Conservation (phyloP, 768 basidiomycete species). For the Boletellus ananiceps region DNA sequence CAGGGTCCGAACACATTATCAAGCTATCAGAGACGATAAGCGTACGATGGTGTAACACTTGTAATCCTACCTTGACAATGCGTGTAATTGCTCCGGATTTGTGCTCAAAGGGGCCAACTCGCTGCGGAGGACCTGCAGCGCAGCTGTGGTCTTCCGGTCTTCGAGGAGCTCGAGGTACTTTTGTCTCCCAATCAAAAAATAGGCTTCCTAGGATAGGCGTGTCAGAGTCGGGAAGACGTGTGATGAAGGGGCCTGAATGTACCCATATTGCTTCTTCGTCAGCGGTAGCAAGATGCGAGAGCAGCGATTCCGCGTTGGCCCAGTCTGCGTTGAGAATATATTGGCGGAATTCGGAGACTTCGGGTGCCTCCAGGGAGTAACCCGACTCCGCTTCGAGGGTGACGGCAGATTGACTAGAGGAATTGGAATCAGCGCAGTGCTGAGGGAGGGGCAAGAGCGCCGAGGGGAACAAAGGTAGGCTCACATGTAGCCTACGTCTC, state of each 20-base stretch:
- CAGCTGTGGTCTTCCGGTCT: slow-evolving; percentile 69
- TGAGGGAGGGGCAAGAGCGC: slow-evolving; percentile 6
- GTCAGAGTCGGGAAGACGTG: slow-evolving; percentile 16
- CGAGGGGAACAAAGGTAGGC: slow-evolving; percentile 22
- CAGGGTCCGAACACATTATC: slow-evolving; percentile 87
- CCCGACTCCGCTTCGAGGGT: slow-evolving; percentile 92
- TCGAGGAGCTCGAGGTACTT: slow-evolving; percentile 95
- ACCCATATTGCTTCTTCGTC: slow-evolving; percentile 71
- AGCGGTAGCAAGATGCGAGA: slow-evolving; percentile 64
- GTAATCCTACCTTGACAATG: slow-evolving; percentile 71
- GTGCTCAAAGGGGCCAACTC: slow-evolving; percentile 82
- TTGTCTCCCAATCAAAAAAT: slow-evolving; percentile 88
- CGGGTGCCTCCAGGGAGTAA: slow-evolving; percentile 72
- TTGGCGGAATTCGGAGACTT: slow-evolving; percentile 75
- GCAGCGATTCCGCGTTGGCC: slow-evolving; percentile 67
- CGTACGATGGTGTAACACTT: slow-evolving; percentile 10
- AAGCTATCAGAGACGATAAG: slow-evolving; percentile 45
- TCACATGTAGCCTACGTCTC: slow-evolving; percentile 80
- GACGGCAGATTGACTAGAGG: slow-evolving; percentile 74
- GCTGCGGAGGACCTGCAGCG: slow-evolving; percentile 79
- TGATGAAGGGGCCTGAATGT: slow-evolving; percentile 25
- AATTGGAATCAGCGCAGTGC: slow-evolving; percentile 8
- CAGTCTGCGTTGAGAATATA: slow-evolving; percentile 79
- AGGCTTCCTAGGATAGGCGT: slow-evolving; percentile 55
- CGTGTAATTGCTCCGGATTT: slow-evolving; percentile 78